Evolutionary conservation across 139 green algal species (phyloP), one percentile per base, ranked within the genome.

Genomic region (Marvania coccoides): DNA sequence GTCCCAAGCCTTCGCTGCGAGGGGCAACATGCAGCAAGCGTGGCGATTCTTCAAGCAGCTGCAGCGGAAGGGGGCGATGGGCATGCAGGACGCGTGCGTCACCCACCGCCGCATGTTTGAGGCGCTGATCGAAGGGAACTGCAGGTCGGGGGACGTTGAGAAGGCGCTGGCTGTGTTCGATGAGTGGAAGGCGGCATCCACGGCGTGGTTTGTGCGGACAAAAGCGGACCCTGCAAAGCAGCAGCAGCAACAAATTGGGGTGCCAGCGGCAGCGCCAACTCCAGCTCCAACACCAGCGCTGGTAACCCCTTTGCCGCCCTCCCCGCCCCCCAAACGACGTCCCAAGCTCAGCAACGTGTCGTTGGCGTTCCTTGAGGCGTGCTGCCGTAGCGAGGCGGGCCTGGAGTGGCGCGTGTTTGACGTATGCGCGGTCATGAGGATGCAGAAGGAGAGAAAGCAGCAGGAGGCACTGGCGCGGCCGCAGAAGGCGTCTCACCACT

Each of bases 391-490:
- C 3, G 67, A 79, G 15, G 7, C 70, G 1, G 59, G 42, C 29
- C 61, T 51, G 34, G 45, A 67, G 37, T 86, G 79, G 79, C 69
- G 80, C 6, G 78, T 86, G 34, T 86, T 69, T 46, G 80, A 86
- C 38, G 80, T 86, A 15, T 73, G 66, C 15, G 78, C 80, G 9
- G 36, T 70, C 33, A 86, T 86, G 74, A 58, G 80, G 28, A 70
- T 77, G 54, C 79, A 85, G 66, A 70, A 71, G 45, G 79, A 85
- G 61, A 51, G 46, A 6, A 79, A 73, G 36, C 6, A 15, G n/a
- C 46, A 84, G 56, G 64, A 62, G 29, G 45, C 31, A 28, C 64
- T 85, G 40, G 69, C 65, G 7, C 67, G 65, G 37, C 79, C 79
- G 19, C 37, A 35, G 10, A 85, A 85, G 61, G 47, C 35, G 3